These are phyloP conservation scores for Gossypium arboreum DNA, from an alignment of 345 rosid species.

Conservation along the genomic window DNA sequence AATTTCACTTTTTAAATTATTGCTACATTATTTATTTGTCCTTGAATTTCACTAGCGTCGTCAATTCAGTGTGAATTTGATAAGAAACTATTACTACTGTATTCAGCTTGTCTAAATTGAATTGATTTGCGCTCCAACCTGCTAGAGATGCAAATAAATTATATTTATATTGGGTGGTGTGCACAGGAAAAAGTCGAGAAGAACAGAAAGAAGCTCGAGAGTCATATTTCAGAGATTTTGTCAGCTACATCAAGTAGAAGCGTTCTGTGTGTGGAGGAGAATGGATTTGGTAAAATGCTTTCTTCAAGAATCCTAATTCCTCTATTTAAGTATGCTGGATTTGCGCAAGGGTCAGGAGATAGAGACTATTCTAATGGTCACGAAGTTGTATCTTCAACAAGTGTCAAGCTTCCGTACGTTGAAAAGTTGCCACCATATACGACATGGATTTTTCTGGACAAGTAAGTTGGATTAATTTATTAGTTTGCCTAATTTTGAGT, in stretches of 20 bases:
- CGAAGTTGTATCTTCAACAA: slow-evolving; percentile 46
- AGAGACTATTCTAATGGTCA: slow-evolving; percentile 59
- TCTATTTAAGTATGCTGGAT: slow-evolving; percentile 50
- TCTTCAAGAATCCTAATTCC: slow-evolving; percentile 51
- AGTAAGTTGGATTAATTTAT: slow-evolving; percentile 35
- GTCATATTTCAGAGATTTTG: slow-evolving; percentile 36
- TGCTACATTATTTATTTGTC: background rate
- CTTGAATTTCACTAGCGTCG: background rate
- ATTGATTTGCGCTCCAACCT: background rate
- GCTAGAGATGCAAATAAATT: background rate
- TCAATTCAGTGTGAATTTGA: background rate
- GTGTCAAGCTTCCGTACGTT: slow-evolving; percentile 47
- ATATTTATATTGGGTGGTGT: background rate
- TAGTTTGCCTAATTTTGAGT: background rate
- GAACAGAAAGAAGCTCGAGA: slow-evolving; percentile 56
- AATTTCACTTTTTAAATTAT: background rate
- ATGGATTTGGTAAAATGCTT: slow-evolving; percentile 32
- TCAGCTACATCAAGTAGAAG: slow-evolving; percentile 43
- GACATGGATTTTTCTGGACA: slow-evolving; percentile 94
- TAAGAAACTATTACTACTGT: background rate
- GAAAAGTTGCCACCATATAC: slow-evolving; percentile 92
- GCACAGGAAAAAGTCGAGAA: slow-evolving; percentile 71
- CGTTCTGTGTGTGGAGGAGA: slow-evolving; percentile 22
- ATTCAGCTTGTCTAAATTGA: background rate
- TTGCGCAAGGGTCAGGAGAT: slow-evolving; percentile 55